phyloP scores from a whole-genome alignment of 2,329 filamentous ascomycete species.

The Cercospora canescens region DNA sequence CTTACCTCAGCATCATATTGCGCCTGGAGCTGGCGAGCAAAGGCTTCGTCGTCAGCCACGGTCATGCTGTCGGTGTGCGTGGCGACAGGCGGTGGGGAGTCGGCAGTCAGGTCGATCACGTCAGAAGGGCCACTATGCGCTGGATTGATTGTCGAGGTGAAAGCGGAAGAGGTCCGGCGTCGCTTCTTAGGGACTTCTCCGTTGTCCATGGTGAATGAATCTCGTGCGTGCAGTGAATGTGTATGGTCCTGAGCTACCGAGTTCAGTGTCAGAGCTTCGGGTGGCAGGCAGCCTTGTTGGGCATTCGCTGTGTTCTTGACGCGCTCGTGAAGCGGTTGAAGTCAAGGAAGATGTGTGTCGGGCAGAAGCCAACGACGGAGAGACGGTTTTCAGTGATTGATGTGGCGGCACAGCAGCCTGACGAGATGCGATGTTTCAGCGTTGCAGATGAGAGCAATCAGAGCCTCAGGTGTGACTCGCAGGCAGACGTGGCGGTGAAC shows the following conservation, averaged over 20 bases:
- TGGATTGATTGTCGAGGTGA: neutral
- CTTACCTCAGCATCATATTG: constrained; percentile 5
- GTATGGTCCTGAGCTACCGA: neutral
- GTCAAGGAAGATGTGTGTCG: neutral
- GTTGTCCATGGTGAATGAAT: constrained; percentile 9
- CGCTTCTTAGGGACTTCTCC: constrained; percentile 13
- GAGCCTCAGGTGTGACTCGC: neutral
- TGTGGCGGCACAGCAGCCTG: neutral
- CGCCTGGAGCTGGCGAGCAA: constrained; percentile 10
- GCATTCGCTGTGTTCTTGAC: neutral
- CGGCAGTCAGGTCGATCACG: constrained; percentile 5
- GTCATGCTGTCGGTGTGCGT: neutral
- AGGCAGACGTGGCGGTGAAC: neutral
- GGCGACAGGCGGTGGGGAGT: constrained; percentile 3
- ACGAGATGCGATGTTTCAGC: neutral
- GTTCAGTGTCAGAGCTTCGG: neutral
- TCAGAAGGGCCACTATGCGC: neutral
- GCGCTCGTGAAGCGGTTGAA: neutral
- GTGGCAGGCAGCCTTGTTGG: neutral
- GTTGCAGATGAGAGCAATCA: neutral
- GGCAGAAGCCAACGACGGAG: neutral
- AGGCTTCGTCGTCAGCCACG: constrained; percentile 7
- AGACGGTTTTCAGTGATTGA: neutral
- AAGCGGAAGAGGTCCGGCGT: constrained; percentile 1
- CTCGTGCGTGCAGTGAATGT: neutral